Percentiles rank a stretch among this genome's conserved stretches.
Conservation (phyloP, 345 rosid genomes). For the Pelargonium nanum region DNA sequence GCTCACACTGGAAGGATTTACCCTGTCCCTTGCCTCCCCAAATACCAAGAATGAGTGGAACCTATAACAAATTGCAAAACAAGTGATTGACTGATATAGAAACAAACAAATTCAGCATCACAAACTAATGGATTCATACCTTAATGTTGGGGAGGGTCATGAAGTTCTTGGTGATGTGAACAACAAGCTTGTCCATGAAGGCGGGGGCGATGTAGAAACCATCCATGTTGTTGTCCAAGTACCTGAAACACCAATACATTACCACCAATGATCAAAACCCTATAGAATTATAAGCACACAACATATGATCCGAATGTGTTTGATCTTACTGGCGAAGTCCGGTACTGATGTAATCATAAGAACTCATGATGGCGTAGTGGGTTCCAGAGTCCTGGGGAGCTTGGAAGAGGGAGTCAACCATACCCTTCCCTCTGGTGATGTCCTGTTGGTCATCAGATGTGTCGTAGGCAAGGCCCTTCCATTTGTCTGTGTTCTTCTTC, state of each 20-base stretch:
- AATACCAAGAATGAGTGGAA: conserved; percentile 91
- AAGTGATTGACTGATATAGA: not conserved
- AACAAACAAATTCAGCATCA: too few species aligned
- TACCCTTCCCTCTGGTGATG: conserved; percentile 82
- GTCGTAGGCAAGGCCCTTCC: conserved; percentile 69
- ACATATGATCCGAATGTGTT: not conserved
- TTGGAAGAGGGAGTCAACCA: conserved; percentile 91
- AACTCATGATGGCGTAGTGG: conserved; percentile 68
- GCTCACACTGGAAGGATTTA: conserved; percentile 97
- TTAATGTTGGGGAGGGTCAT: conserved; percentile 84
- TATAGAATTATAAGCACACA: not conserved
- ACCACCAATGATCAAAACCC: not conserved
- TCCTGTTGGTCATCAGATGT: conserved; percentile 89
- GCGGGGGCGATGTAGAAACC: conserved; percentile 92
- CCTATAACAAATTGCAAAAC: conserved; percentile 19
- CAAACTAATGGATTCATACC: conserved; percentile 19
- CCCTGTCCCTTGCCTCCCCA: conserved; percentile 99
- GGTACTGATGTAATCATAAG: conserved; percentile 74
- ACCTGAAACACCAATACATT: conserved; percentile 27
- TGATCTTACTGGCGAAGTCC: conserved; percentile 62
- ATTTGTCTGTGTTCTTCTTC: conserved; percentile 47
- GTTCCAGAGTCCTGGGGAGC: conserved; percentile 74
- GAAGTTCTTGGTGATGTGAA: conserved; percentile 95
- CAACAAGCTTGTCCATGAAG: conserved; percentile 97
- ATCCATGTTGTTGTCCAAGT: conserved; percentile 72